Base-by-base conservation (phyloP, 225 moss, liverwort and hornwort species). In the Physcomitrium patens region DNA sequence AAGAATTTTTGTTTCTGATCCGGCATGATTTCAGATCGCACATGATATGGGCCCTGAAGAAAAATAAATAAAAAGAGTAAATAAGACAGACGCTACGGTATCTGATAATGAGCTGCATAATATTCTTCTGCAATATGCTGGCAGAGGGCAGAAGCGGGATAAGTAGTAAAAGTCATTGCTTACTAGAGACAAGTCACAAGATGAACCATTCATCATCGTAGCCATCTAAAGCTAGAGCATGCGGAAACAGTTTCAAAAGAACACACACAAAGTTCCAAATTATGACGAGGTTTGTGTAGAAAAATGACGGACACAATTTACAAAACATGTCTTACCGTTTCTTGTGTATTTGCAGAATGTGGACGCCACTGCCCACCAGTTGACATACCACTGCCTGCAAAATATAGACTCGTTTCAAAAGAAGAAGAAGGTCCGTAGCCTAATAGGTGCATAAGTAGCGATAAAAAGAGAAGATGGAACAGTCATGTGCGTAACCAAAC, bases 1-100 rank as follows among this genome's bases (percentile, higher is more conserved):
- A 97, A 81, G 27, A 92, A 97, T 77, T 94, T 94, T 77, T 97
- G 94, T 71, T 94, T 97, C 75, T 92, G 81, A 60, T 97, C 96
- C 50, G 96, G 96, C 77, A 89, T 88, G 22, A 97, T 94, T 88
- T 91, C 92, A 24, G 96, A 90, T 60, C 92, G 89, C 71, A 86
- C 87, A 81, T 77, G 81, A 59, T 82, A 92, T 55, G 88, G 83
- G 75, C 94, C 94, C 94, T 92, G 74, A 23, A 51, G 9, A 76
- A 62, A 76, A 68, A 63, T 56, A 66, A 46, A 14, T 15, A 12
- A 45, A 37, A 7, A 37, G 31, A 4, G 7, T 37, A 4, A 61
- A 65, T 27, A 60, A 65, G 17, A 73, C 73, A 60, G 28, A 46
- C 64, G 16, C 37, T 44, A 28, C 45, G 0, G 50, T 68, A 45